Conservation (phyloP, 176 grass and related monocot species). For the Carex pumila region DNA sequence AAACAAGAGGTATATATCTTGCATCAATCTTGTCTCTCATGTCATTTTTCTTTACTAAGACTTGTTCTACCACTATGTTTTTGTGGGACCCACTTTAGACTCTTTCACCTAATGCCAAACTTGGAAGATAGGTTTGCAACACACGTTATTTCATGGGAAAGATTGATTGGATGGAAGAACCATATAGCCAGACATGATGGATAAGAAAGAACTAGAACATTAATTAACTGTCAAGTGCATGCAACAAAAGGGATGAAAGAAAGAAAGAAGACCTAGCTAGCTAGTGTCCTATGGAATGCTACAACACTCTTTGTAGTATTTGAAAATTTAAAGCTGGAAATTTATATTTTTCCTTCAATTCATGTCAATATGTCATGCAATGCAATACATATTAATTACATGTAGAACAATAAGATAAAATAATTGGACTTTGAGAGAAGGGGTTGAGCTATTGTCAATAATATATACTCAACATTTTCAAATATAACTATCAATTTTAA, state of each 20-base stretch:
- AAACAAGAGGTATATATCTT: background rate
- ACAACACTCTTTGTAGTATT: background rate
- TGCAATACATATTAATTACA: background rate
- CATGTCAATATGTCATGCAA: background rate
- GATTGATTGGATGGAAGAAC: conserved; percentile 6
- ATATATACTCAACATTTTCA: background rate
- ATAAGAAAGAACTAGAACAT: conserved; percentile 18
- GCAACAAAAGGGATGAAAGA: conserved; percentile 12
- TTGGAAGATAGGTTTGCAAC: background rate
- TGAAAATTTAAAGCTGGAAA: background rate
- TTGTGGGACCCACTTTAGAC: background rate
- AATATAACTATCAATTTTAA: too few relatives aligned
- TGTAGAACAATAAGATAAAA: background rate
- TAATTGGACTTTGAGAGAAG: background rate
- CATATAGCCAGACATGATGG: background rate
- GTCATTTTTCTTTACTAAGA: conserved; percentile 11
- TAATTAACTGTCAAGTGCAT: background rate
- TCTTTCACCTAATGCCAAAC: conserved; percentile 14
- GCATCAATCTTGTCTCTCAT: conserved; percentile 5
- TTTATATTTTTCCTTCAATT: background rate
- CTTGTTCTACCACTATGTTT: background rate
- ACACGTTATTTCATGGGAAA: conserved; percentile 6
- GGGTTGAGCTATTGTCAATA: background rate
- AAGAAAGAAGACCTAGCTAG: background rate
- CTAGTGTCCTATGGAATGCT: background rate